Percentiles rank a stretch among this genome's conserved stretches.
Evolutionary conservation across 2,329 filamentous ascomycete species (phyloP).

Genomic region (Ceratocystis diversiconidia): DNA sequence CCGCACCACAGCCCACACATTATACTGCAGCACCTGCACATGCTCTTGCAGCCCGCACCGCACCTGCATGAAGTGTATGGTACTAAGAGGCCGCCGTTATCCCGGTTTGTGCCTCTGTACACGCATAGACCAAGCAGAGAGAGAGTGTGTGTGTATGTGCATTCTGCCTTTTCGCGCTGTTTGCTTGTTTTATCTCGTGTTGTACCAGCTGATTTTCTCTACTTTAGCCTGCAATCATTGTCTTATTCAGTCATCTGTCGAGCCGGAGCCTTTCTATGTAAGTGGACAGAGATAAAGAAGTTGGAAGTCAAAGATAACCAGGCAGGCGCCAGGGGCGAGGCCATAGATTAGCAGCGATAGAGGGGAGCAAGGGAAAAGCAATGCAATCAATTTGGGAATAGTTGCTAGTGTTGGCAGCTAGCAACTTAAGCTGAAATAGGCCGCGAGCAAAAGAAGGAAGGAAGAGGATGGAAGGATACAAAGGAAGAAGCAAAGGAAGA

Average conservation of each 20-base stretch:
- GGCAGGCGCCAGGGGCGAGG: too few relatives aligned
- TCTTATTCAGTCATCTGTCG: background rate
- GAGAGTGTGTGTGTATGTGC: too few relatives aligned
- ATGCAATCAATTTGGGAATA: too few relatives aligned
- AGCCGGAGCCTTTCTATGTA: too few relatives aligned
- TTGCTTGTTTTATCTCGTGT: background rate
- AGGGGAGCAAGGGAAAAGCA: too few relatives aligned
- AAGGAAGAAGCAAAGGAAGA: background rate
- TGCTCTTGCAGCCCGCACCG: background rate
- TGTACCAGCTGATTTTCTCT: background rate
- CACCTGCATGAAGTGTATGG: background rate
- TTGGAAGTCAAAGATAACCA: too few relatives aligned
- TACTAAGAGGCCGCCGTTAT: background rate
- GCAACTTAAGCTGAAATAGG: background rate
- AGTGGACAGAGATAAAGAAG: too few relatives aligned
- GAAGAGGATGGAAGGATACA: background rate
- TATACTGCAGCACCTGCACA: background rate
- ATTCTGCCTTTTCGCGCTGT: too few relatives aligned
- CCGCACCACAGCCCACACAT: background rate
- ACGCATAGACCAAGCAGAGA: background rate
- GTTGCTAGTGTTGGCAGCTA: background rate
- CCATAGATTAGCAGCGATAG: too few relatives aligned
- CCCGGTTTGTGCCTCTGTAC: background rate
- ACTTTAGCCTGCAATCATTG: background rate
- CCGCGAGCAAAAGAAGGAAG: background rate